A percentile compares a stretch with the other conserved stretches of the same genome.
Evolutionary conservation across 129 eudicot genomes (phyloP).

Genomic region (Apium graveolens): DNA sequence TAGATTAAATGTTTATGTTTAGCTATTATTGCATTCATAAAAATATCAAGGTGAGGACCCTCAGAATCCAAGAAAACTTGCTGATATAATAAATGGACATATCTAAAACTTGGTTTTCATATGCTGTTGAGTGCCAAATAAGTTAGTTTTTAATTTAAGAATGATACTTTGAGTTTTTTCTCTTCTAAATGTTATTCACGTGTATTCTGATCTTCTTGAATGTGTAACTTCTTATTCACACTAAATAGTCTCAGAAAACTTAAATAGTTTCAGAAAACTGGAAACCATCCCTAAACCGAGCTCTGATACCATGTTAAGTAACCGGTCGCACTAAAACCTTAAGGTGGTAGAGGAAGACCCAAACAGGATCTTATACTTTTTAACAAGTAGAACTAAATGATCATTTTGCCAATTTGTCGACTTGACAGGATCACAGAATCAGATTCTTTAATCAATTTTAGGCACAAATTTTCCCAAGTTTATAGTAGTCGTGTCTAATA

Average conservation of each 20-base stretch:
- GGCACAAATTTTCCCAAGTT: not conserved
- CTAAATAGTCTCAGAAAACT: too few relatives aligned
- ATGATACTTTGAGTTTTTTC: not conserved
- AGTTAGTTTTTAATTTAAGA: not conserved
- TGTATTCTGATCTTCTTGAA: not conserved
- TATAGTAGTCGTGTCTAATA: not conserved
- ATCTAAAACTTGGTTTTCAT: not conserved
- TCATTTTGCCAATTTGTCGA: not conserved
- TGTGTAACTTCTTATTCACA: too few relatives aligned
- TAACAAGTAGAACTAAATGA: not conserved
- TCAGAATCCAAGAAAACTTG: slow-evolving; percentile 22
- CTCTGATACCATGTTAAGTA: too few relatives aligned
- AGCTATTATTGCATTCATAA: not conserved
- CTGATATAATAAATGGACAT: not conserved
- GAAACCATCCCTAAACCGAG: too few relatives aligned
- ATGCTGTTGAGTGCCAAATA: not conserved
- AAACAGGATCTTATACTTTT: too few relatives aligned
- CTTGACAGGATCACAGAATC: slow-evolving; percentile 1
- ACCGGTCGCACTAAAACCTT: too few relatives aligned
- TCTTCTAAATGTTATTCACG: not conserved
- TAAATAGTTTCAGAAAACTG: too few relatives aligned
- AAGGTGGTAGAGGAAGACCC: too few relatives aligned
- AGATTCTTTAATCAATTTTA: not conserved
- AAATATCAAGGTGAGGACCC: not conserved
- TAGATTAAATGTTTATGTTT: not conserved